Conservation (phyloP, 495 filamentous ascomycete species). For the Neurospora hispaniola region DNA sequence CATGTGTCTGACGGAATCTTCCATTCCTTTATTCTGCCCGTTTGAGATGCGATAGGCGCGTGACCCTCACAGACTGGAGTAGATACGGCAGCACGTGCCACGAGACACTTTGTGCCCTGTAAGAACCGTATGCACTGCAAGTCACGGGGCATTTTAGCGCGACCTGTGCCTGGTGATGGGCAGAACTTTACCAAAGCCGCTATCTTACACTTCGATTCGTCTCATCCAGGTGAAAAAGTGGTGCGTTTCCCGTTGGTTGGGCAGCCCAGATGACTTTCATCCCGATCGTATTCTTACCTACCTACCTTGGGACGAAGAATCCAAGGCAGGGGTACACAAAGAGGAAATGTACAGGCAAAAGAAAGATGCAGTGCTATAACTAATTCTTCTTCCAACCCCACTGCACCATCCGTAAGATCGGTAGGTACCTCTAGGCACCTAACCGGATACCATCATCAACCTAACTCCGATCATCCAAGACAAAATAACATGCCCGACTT, state of each 20-base stretch:
- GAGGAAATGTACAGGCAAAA: not conserved
- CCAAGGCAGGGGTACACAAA: not conserved
- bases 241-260: not conserved
- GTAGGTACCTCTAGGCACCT: not conserved
- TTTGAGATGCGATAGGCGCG: slow-evolving; percentile 19
- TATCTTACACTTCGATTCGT: not conserved
- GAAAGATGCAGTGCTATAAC: not conserved
- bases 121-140: not conserved
- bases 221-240: not conserved
- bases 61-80: slow-evolving; percentile 21
- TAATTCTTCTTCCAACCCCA: not conserved
- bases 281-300: not conserved
- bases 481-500: not conserved
- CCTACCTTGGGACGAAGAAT: not conserved
- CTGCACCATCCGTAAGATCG: not conserved
- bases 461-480: not conserved
- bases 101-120: not conserved
- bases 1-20: not conserved
- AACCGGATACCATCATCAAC: not conserved
- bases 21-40: not conserved
- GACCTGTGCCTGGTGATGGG: not conserved
- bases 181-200: not conserved
- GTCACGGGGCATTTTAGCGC: not conserved
- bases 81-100: slow-evolving; percentile 19
- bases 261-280: not conserved